These are phyloP conservation scores for Malus fusca DNA, from an alignment of 306 rosid genomes.

Conservation along the genomic window DNA sequence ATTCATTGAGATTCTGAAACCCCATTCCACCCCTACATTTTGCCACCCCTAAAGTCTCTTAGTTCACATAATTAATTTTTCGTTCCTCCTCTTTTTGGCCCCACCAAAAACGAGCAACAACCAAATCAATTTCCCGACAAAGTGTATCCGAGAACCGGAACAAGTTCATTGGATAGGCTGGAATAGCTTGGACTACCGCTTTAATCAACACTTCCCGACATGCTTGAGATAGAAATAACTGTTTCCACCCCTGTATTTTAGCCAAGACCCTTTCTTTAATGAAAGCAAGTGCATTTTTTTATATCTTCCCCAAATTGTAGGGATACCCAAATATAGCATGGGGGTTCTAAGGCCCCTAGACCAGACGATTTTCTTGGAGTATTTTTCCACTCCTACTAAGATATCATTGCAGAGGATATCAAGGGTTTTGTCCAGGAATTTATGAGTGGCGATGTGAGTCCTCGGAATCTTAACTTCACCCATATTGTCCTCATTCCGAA, in stretches of 20 bases:
- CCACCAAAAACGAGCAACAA: neutral
- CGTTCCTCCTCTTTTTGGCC: neutral
- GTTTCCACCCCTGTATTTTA: neutral
- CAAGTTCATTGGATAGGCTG: neutral
- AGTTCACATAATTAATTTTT: neutral
- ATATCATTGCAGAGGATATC: too few species aligned
- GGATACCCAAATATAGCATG: neutral
- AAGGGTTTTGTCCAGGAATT: too few species aligned
- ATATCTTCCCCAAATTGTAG: neutral
- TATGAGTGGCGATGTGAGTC: too few species aligned
- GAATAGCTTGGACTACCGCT: neutral
- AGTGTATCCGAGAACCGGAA: neutral
- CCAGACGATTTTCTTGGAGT: too few species aligned
- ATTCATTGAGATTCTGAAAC: neutral
- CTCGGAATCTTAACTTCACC: too few species aligned
- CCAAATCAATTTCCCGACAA: neutral
- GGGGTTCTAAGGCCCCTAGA: too few species aligned
- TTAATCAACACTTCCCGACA: neutral
- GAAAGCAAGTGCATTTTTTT: too few species aligned
- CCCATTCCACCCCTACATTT: neutral
- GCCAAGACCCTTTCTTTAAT: neutral
- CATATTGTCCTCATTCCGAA: too few species aligned
- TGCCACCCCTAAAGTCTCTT: rapidly evolving
- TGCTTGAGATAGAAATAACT: neutral
- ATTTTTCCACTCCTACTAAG: too few species aligned